Evolutionary conservation across 257 asterid species (phyloP), one percentile per base, ranked within the genome.

Genomic region (Solanum habrochaites): DNA sequence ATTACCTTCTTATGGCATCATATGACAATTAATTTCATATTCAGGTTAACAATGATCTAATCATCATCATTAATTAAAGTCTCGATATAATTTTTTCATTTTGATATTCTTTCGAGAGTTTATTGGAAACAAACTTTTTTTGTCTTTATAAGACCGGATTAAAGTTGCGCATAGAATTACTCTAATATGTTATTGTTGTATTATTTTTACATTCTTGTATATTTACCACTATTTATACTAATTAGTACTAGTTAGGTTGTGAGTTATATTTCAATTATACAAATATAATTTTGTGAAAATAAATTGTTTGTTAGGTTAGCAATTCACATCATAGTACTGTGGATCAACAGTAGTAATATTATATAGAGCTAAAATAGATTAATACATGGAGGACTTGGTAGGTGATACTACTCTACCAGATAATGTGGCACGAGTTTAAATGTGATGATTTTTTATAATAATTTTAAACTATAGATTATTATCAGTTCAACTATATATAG

Each of bases 61-160:
- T n/a, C 31, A 58, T 58, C 66, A 21, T 58, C 66, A 32, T 32
- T 32, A 32, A 70, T 16, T 70, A 1, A 32, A 8, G 25, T 23
- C 43, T 32, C 10, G 3, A 29, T 69, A 69, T 13, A 29, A 7
- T 69, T 29, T 69, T 69, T 69, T 69, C 16, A 11, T 12, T 64
- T 64, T 10, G 15, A 62, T 62, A 62, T 62, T 23, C 14, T 62
- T n/a, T 62, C 0, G 8, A 64, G 3, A 3, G 15, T 11, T 4
- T 64, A 64, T 64, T 4, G 1, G 2, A 64, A 64, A n/a, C 1
- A n/a, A 11, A n/a, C 0, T 64, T 0, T 23, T 11, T 64, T 52
- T 52, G n/a, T 11, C 16, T 64, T 64, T 6, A n/a, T 7, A 52
- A 52, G 23, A 52, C 1, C 2, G 23, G 4, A 10, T 18, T 52